These are phyloP conservation scores for Abortiporus biennis DNA, from an alignment of 1,284 basidiomycete genomes.

Conservation along the genomic window DNA sequence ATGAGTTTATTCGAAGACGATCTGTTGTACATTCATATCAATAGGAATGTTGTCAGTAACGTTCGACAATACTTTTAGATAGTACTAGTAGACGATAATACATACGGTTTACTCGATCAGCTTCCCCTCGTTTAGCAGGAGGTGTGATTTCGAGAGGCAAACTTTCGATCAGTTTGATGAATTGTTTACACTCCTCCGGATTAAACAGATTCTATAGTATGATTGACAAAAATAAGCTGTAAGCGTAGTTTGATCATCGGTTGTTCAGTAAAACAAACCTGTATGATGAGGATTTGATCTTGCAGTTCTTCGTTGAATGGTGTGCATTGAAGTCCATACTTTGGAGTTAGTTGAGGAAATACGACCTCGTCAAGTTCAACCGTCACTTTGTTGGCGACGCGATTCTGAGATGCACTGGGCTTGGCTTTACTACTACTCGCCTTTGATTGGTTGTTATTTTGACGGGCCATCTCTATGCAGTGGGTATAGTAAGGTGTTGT, in stretches of 20 bases:
- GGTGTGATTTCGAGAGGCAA: slow-evolving; percentile 64
- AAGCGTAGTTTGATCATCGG: slow-evolving; percentile 1
- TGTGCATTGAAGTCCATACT: slow-evolving; percentile 37
- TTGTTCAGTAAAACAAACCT: slow-evolving; percentile 39
- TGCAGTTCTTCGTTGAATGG: slow-evolving; percentile 47
- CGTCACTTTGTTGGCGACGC: no score
- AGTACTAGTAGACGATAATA: slow-evolving; percentile 12
- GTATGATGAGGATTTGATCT: slow-evolving; percentile 63
- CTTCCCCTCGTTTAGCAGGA: slow-evolving; percentile 72
- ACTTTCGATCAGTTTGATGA: slow-evolving; percentile 57
- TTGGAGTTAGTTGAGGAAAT: slow-evolving; percentile 31
- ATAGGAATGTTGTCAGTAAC: background rate
- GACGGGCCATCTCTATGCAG: no score
- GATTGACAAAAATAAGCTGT: slow-evolving; percentile 8
- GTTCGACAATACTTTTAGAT: no score
- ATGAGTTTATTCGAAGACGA: slow-evolving; percentile 49
- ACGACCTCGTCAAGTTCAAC: no score
- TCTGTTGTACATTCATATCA: background rate
- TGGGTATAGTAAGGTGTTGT: no score
- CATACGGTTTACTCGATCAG: slow-evolving; percentile 68
- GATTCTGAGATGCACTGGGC: no score
- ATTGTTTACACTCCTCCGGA: slow-evolving; percentile 55
- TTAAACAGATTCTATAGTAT: slow-evolving; percentile 45
- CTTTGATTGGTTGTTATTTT: no score
- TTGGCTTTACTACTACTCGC: no score